Percentiles rank a stretch among this genome's conserved stretches.
Conservation (phyloP, 2,329 filamentous ascomycete genomes). For the Byssothecium circinans region DNA sequence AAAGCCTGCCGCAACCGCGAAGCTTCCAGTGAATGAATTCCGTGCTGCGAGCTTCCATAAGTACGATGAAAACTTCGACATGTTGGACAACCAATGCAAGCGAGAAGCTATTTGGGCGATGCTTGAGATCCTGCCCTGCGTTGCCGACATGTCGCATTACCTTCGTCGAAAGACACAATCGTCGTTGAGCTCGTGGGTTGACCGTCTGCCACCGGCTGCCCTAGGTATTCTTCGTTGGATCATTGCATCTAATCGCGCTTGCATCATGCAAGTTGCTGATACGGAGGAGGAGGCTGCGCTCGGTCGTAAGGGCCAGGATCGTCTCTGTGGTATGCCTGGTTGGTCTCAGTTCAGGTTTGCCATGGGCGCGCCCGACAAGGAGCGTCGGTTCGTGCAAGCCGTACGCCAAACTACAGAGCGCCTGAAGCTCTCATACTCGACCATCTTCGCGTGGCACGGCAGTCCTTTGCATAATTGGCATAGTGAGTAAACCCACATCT, state of each 20-base stretch:
- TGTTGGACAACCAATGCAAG: conserved; percentile 52
- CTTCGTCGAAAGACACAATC: conserved; percentile 47
- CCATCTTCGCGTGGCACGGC: conserved; percentile 86
- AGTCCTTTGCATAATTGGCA: conserved; percentile 81
- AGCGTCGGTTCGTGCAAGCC: conserved; percentile 70
- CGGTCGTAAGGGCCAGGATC: conserved; percentile 49
- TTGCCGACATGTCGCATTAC: conserved; percentile 60
- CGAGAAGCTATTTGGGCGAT: conserved; percentile 54
- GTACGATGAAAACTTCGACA: conserved; percentile 62
- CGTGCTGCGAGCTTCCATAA: conserved; percentile 41
- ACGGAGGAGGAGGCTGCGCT: conserved; percentile 20
- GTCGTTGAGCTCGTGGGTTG: conserved; percentile 54
- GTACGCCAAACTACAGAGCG: conserved; percentile 53
- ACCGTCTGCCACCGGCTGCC: conserved; percentile 65
- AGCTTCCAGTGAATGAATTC: conserved; percentile 26
- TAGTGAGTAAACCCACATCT: conserved; percentile 7
- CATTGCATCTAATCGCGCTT: conserved; percentile 84
- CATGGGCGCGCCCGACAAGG: conserved; percentile 89
- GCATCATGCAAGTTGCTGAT: conserved; percentile 73
- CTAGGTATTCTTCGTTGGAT: conserved; percentile 80
- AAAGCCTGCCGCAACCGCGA: neutral
- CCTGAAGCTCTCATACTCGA: conserved; percentile 58
- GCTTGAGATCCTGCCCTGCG: conserved; percentile 62
- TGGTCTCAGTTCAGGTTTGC: conserved; percentile 86
- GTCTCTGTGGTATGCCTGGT: conserved; percentile 63